Base-by-base conservation (phyloP, 768 basidiomycete species). In the Tubosaeta sp. region DNA sequence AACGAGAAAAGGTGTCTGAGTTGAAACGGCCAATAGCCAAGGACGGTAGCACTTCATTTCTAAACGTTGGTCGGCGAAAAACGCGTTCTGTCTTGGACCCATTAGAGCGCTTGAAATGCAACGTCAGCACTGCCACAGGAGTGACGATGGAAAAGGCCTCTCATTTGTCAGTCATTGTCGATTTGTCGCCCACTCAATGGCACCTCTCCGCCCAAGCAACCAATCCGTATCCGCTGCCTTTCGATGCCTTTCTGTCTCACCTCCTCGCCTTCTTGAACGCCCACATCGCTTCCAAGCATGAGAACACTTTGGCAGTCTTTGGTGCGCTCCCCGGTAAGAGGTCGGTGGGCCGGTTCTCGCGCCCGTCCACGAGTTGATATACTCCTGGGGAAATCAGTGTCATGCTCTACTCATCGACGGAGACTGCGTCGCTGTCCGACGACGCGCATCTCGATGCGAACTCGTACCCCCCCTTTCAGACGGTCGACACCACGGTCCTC, bases 281-380 rank as follows among this genome's bases (percentile, higher is more conserved):
- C 3, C 94, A 98, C 70, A 79, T 98, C 53, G 94, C 94, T 2
- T 80, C 83, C 55, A 83, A 86, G 57, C 87, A 94, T 71, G 94
- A 95, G 67, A 99, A 99, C 65, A 81, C 88, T 4, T 76, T 99
- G 34, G 90, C 93, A 6, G 88, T 97, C 49, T 95, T 92, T 65
- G 95, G 83, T 8, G 95, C 94, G 5, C 76, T 93, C 42, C 89
- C 90, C 1, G 83, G 82, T 19, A 85, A 84, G 69, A 93, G 90
- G 91, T 90, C 5, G 25, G 73, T 60, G n/a, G 42, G 34, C 42
- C 44, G n/a, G 19, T 12, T 14, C 30, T 7, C 13, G 16, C 27
- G n/a, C 6, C 19, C 14, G 14, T 14, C 3, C 9, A 39, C 45
- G 43, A n/a, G 42, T 44, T 46, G 13, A 45, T 18, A 21, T 21